Evolutionary conservation across 2,329 filamentous ascomycete species (phyloP).

Genomic region (Colletotrichum falcatum): DNA sequence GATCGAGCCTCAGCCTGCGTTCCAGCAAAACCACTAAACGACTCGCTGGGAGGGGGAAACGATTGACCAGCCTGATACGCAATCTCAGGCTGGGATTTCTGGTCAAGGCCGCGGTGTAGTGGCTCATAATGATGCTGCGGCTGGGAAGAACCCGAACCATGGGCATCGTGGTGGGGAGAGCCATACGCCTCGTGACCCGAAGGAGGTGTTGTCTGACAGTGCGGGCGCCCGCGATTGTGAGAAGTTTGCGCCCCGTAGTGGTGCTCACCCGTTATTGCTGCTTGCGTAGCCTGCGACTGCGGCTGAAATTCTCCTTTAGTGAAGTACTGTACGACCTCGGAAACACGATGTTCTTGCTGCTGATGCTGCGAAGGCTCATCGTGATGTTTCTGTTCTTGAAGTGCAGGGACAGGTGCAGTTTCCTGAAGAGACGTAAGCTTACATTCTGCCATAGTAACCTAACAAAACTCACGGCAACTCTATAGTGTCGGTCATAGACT

Average conservation of each 20-base stretch:
- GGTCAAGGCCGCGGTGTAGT: constrained; percentile 37
- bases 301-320: constrained; percentile 66
- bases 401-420: neutral
- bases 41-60: constrained; percentile 47
- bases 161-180: constrained; percentile 40
- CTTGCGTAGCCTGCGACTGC: constrained; percentile 42
- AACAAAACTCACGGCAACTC: constrained; percentile 58
- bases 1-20: constrained; percentile 61
- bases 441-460: neutral
- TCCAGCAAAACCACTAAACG: constrained; percentile 56
- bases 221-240: constrained; percentile 43
- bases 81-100: constrained; percentile 43
- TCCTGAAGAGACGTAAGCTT: constrained; percentile 25
- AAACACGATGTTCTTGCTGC: constrained; percentile 30
- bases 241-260: constrained; percentile 45
- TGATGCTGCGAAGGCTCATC: neutral
- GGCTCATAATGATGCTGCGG: constrained; percentile 29
- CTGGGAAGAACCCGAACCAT: constrained; percentile 34
- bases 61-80: constrained; percentile 43
- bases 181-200: constrained; percentile 31
- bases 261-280: constrained; percentile 50
- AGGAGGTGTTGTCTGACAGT: constrained; percentile 45
- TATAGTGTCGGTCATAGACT: constrained; percentile 90
- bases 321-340: constrained; percentile 63
- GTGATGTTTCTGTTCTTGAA: constrained; percentile 9